Evolutionary conservation across 768 basidiomycete genomes (phyloP), one percentile per base, ranked within the genome.

Genomic region (Cystobasidium tubakii): DNA sequence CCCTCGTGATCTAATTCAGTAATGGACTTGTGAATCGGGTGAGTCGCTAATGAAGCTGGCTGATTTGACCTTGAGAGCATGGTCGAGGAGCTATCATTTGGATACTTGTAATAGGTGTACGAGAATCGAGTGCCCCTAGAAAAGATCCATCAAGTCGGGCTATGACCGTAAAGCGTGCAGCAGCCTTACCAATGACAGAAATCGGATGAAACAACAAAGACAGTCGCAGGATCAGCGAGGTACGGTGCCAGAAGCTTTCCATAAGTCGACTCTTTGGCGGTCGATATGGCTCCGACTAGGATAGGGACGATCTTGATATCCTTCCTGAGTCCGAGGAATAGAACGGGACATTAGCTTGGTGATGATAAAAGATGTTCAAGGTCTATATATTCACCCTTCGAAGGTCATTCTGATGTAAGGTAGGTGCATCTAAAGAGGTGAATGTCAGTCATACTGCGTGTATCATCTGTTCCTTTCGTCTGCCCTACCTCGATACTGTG

Each of bases 101-200:
- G 80, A 27, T 90, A 88, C 76, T 90, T 91, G 82, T 94, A 95
- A 80, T 87, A 87, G 0, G 92, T 94, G 82, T 93, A 95, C 17
- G 86, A 86, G 80, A 92, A 96, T 55, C 91, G 86, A 7, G 84
- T 84, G 13, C 92, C 92, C 92, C 91, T 91, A 75, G 21, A 55
- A 1, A n/a, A 25, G 34, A 27, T 50, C 15, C 17, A 3, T 36
- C 13, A 13, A 71, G 17, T 73, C 64, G 17, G 1, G 23, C 21
- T 36, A 66, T 33, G 64, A 23, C 33, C 29, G n/a, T 10, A n/a
- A 21, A 53, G 29, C 60, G 21, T 25, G 53, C 73, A 80, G 79
- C 44, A 80, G 80, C 64, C 86, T 75, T 69, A 93, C 94, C 96
- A 99, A 81, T 99, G 96, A 79, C 96, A 98, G 80, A 99, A 99